phyloP scores from a whole-genome alignment of 2,329 filamentous ascomycete genomes.

The Pseudogymnoascus sp. region DNA sequence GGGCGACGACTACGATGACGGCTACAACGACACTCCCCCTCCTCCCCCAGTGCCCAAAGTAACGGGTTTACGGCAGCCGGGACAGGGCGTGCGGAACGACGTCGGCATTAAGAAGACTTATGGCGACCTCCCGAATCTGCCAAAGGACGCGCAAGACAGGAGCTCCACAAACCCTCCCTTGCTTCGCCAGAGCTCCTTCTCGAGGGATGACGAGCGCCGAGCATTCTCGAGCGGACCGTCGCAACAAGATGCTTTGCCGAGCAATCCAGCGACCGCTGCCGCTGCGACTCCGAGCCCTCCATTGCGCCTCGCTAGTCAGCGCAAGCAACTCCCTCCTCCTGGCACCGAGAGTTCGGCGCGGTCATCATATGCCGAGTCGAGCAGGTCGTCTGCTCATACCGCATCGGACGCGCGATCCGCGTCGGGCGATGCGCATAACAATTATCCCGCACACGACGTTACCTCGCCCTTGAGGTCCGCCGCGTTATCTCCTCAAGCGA shows the following conservation, averaged over 20 bases:
- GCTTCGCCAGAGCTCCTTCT: slow-evolving; percentile 41
- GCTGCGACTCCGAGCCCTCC: slow-evolving; percentile 15
- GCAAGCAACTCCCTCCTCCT: slow-evolving; percentile 12
- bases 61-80: slow-evolving; percentile 37
- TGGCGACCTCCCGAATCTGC: slow-evolving; percentile 25
- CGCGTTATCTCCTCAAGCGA: slow-evolving; percentile 40
- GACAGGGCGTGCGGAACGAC: slow-evolving; percentile 24
- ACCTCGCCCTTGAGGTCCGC: slow-evolving; percentile 41
- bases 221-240: slow-evolving; percentile 36
- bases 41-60: slow-evolving; percentile 33
- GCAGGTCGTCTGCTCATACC: slow-evolving; percentile 17
- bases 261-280: slow-evolving; percentile 12
- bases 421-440: slow-evolving; percentile 17
- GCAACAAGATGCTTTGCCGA: not conserved
- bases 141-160: slow-evolving; percentile 10
- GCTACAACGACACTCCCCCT: slow-evolving; percentile 38
- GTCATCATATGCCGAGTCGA: slow-evolving; percentile 11
- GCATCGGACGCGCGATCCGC: slow-evolving; percentile 20
- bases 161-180: slow-evolving; percentile 12
- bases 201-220: slow-evolving; percentile 44
- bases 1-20: slow-evolving; percentile 64
- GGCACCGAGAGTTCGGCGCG: not conserved
- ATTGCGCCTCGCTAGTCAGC: slow-evolving; percentile 22
- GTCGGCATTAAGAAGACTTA: slow-evolving; percentile 22
- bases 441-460: slow-evolving; percentile 37